A percentile compares a stretch with the other conserved stretches of the same genome.
Conservation (phyloP, 768 basidiomycete species). For the Cystoderma amianthinum region DNA sequence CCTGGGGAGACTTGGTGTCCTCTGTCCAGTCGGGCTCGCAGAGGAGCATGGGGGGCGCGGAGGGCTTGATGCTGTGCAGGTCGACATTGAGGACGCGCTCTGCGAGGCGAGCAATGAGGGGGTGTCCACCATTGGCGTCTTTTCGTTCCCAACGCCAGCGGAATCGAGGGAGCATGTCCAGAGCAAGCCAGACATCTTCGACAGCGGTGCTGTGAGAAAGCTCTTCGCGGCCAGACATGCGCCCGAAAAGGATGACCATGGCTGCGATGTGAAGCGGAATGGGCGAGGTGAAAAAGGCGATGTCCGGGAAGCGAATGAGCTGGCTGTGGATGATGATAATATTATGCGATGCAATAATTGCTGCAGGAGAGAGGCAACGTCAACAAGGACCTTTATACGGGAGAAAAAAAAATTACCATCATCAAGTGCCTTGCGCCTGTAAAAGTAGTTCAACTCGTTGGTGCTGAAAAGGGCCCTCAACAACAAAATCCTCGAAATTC, state of each 20-base stretch:
- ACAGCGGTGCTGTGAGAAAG: slow-evolving; percentile 59
- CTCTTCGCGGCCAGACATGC: slow-evolving; percentile 71
- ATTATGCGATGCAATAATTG: slow-evolving; percentile 83
- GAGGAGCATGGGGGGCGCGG: slow-evolving; percentile 35
- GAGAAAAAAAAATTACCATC: slow-evolving; percentile 51
- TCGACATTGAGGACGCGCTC: slow-evolving; percentile 74
- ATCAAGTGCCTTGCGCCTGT: slow-evolving; percentile 64
- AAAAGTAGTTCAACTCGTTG: slow-evolving; percentile 58
- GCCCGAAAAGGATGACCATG: slow-evolving; percentile 86
- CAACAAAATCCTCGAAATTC: slow-evolving; percentile 73
- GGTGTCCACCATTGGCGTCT: slow-evolving; percentile 72
- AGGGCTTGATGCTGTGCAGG: slow-evolving; percentile 51
- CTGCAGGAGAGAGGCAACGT: slow-evolving; percentile 23
- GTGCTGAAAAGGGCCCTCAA: slow-evolving; percentile 75
- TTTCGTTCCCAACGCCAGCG: slow-evolving; percentile 91
- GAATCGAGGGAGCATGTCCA: slow-evolving; percentile 84
- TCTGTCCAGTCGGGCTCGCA: slow-evolving; percentile 51
- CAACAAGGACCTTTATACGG: neutral
- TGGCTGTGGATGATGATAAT: slow-evolving; percentile 80
- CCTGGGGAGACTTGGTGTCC: slow-evolving; percentile 24
- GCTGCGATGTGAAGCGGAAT: slow-evolving; percentile 86
- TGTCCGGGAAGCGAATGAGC: slow-evolving; percentile 78
- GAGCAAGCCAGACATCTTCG: slow-evolving; percentile 82
- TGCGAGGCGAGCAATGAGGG: slow-evolving; percentile 77
- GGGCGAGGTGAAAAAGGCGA: slow-evolving; percentile 84